Evolutionary conservation across 1,139 yeast genomes (phyloP), one percentile per base, ranked within the genome.

Genomic region (Nakaseomyces glabratus): DNA sequence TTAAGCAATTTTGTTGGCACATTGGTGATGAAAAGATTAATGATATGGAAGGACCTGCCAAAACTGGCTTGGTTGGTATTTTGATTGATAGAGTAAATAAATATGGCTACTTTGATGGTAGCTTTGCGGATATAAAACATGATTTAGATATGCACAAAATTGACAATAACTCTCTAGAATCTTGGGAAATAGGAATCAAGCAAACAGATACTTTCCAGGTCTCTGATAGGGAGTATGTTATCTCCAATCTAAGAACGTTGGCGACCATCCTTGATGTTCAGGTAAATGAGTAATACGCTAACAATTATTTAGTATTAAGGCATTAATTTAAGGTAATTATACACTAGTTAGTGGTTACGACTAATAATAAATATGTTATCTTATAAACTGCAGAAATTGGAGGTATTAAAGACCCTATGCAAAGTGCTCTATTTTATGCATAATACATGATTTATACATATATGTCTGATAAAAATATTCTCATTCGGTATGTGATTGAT

Each of bases 21-120:
- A 60, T 77, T 26, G 88, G 88, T 0, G 86, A 79, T 51, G 73
- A 69, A 40, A 53, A 65, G 26, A 57, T 56, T 11, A 68, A 71
- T 35, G 88, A 79, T 48, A 62, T 71, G 39, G 46, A 62, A 10
- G 81, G 76, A 1, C 63, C 76, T 0, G 56, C 61, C 8, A 55
- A 57, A 19, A 66, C 79, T 1, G 86, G 85, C 0, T 71, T 82
- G 75, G 73, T 71, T 41, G 75, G 79, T 3, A 59, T 78, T 1
- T 57, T 72, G 20, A 41, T 76, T 8, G 79, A 75, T 48, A 58
- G 81, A 45, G 40, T 47, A 6, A 44, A 57, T 31, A 47, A 41
- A 15, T 49, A 52, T 34, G 54, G 52, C 2, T 52, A 40, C 30
- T 37, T 52, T 14, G 36, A 42, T 9, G 34, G 32, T 4, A 33